Conservation (phyloP, 352 stramenopile species). For the Albugo laibachii region DNA sequence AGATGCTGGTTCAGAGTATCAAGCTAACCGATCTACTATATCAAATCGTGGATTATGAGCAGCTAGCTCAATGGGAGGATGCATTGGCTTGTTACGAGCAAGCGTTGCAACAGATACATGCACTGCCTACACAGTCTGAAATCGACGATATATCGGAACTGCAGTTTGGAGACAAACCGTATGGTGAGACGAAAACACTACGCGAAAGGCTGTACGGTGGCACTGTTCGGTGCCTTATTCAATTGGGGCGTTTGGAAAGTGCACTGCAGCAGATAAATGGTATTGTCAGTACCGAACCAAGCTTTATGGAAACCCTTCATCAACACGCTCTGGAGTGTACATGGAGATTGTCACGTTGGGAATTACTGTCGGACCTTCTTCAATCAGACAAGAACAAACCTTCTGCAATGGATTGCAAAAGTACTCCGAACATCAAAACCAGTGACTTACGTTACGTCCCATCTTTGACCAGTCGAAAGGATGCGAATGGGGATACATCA, state of each 20-base stretch:
- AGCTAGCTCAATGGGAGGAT: constrained; percentile 57
- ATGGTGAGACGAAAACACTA: constrained; percentile 25
- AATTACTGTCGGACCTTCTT: constrained; percentile 50
- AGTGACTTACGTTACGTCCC: too few relatives aligned
- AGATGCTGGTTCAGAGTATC: constrained; percentile 13
- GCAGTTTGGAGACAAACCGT: constrained; percentile 15
- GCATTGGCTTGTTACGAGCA: constrained; percentile 57
- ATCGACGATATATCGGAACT: constrained; percentile 8
- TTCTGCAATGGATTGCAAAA: too few relatives aligned
- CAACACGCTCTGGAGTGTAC: constrained; percentile 65
- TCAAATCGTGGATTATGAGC: constrained; percentile 44
- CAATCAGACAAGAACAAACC: constrained; percentile 12
- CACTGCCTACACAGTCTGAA: constrained; percentile 3
- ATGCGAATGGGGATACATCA: constrained; percentile 3
- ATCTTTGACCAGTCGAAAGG: neutral
- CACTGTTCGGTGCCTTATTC: constrained; percentile 69
- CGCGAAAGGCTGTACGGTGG: constrained; percentile 63
- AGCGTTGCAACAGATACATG: constrained; percentile 51
- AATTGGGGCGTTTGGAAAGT: constrained; percentile 63
- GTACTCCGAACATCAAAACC: too few relatives aligned
- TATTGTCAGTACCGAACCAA: constrained; percentile 56
- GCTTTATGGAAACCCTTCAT: constrained; percentile 62
- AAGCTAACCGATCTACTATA: constrained; percentile 49
- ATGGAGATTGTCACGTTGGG: constrained; percentile 72
- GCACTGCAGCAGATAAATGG: constrained; percentile 75